phyloP scores from a whole-genome alignment of 192 early-diverging fungal genomes.

The Coemansia sp. region DNA sequence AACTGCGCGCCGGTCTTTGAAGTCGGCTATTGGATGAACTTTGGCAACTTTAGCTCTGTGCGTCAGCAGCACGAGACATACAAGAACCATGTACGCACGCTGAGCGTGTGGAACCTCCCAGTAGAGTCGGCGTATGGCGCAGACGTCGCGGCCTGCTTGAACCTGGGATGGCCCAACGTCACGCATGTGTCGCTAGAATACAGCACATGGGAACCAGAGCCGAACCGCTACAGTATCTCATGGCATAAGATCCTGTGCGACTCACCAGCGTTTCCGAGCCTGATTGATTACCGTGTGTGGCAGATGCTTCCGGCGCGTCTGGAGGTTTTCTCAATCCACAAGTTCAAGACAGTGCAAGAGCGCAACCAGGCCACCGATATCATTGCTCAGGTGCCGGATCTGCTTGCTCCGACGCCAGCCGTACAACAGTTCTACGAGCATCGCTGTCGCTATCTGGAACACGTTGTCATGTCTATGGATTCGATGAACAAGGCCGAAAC shows the following conservation, averaged over 20 bases:
- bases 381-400: constrained; percentile 48
- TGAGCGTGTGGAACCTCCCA: constrained; percentile 51
- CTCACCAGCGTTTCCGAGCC: constrained; percentile 25
- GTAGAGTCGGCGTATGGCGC: constrained; percentile 51
- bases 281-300: constrained; percentile 52
- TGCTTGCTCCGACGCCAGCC: constrained; percentile 38
- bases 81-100: constrained; percentile 40
- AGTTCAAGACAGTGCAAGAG: constrained; percentile 45
- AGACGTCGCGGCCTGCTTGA: constrained; percentile 43
- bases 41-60: constrained; percentile 45
- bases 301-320: constrained; percentile 51
- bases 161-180: constrained; percentile 41
- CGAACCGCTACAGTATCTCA: constrained; percentile 43
- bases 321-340: constrained; percentile 51
- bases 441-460: constrained; percentile 45
- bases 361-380: constrained; percentile 53
- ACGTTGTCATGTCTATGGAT: constrained; percentile 55
- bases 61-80: constrained; percentile 47
- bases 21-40: constrained; percentile 56
- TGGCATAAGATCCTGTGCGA: constrained; percentile 52
- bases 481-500: constrained; percentile 54
- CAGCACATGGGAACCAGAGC: constrained; percentile 54
- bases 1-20: constrained; percentile 53
- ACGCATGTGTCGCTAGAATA: constrained; percentile 51
- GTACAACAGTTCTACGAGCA: constrained; percentile 56